Conservation (phyloP, 1,284 basidiomycete genomes). For the Flammula alnicola region DNA sequence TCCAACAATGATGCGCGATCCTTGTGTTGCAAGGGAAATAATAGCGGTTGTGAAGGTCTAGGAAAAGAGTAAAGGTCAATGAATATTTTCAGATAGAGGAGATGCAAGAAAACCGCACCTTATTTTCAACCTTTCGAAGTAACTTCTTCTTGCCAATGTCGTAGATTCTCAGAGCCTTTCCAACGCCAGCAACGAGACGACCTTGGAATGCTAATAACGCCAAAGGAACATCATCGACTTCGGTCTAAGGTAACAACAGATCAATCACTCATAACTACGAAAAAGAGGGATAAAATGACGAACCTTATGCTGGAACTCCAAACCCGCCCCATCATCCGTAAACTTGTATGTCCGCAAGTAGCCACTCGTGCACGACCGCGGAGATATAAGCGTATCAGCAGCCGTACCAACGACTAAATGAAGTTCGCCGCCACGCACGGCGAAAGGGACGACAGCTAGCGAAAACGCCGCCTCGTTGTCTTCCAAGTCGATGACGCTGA, state of each 20-base stretch:
- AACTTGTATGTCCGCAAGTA: constrained; percentile 91
- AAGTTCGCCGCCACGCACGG: constrained; percentile 74
- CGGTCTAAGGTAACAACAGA: constrained; percentile 83
- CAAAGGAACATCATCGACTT: constrained; percentile 93
- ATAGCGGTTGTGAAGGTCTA: constrained; percentile 87
- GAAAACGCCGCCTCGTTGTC: constrained; percentile 97
- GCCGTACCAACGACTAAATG: constrained; percentile 95
- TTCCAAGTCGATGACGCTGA: constrained; percentile 80
- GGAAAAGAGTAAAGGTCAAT: constrained; percentile 15
- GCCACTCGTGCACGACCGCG: constrained; percentile 86
- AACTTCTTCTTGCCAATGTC: constrained; percentile 99
- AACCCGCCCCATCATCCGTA: constrained; percentile 73
- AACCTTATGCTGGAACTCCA: constrained; percentile 92
- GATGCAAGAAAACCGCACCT: too few species aligned
- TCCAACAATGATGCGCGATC: constrained; percentile 92
- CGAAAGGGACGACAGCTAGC: constrained; percentile 86
- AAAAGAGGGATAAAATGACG: constrained; percentile 21
- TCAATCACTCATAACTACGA: neutral
- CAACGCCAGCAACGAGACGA: constrained; percentile 87
- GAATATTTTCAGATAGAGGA: constrained; percentile 27
- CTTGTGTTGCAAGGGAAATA: constrained; percentile 88
- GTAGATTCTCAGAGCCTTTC: constrained; percentile 91
- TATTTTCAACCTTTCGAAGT: constrained; percentile 96
- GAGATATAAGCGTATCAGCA: constrained; percentile 81
- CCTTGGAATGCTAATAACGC: constrained; percentile 93